phyloP scores from a whole-genome alignment of 306 rosid species.

The Leucaena leucocephala region DNA sequence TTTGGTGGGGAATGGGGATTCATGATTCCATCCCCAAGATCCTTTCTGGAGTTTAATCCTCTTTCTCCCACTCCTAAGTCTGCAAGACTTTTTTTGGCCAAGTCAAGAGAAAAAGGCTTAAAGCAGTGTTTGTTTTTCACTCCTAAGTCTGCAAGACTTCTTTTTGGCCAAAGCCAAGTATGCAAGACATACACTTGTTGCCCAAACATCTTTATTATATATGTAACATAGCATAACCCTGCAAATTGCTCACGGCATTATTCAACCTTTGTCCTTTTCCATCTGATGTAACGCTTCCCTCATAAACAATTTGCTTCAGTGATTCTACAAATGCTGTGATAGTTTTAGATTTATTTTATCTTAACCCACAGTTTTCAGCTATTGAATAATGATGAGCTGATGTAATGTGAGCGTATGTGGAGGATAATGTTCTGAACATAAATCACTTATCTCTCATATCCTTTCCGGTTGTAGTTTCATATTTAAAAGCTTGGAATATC shows the following conservation, averaged over 20 bases:
- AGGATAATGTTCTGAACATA: too few relatives aligned
- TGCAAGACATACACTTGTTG: not conserved
- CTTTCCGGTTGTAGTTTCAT: not conserved
- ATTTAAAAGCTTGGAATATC: not conserved
- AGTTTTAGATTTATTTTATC: not conserved
- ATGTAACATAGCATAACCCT: not conserved
- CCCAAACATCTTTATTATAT: not conserved
- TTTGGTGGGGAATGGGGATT: slow-evolving; percentile 9
- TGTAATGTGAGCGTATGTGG: too few relatives aligned
- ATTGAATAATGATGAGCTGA: not conserved
- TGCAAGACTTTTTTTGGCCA: slow-evolving; percentile 36
- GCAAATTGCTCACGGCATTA: not conserved
- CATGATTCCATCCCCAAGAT: slow-evolving; percentile 24
- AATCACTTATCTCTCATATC: too few relatives aligned
- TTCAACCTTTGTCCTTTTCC: slow-evolving; percentile 16
- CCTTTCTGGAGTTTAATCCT: slow-evolving; percentile 10
- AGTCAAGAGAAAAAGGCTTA: slow-evolving; percentile 45
- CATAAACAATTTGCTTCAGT: slow-evolving; percentile 7
- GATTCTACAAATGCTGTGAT: slow-evolving; percentile 2
- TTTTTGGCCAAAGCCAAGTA: too few relatives aligned
- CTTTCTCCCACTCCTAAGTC: slow-evolving; percentile 32
- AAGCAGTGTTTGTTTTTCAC: not conserved
- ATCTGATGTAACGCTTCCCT: slow-evolving; percentile 22
- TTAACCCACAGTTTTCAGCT: not conserved
- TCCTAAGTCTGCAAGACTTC: too few relatives aligned